Base-by-base conservation (phyloP, 495 filamentous ascomycete genomes). In the Neurospora sp. region DNA sequence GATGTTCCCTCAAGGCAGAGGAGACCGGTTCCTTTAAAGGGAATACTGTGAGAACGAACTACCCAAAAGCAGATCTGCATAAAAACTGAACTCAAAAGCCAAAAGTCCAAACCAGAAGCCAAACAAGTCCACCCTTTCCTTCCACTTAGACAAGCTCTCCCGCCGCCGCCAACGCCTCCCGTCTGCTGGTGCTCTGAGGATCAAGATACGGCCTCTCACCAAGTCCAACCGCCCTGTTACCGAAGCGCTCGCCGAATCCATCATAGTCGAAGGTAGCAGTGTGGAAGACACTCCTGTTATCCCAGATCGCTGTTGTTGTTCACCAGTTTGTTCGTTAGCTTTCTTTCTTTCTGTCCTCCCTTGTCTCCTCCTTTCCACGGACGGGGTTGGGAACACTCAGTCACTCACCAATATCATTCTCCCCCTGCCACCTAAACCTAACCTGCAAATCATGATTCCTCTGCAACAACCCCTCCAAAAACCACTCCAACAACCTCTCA, bases 361-460 rank as follows among this genome's bases (percentile, higher is more conserved):
- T 27, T 27, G 27, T 27, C 27, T 27, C 27, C 27, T 27, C 27
- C 27, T 27, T 27, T 27, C 22, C 1, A 27, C 27, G 27, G 27
- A 27, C 27, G 27, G 27, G 27, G 27, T 27, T 27, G 27, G 27
- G 27, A 27, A 27, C 27, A 27, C 4, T 27, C 35, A 35, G 35
- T 27, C 22, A 35, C 35, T 37, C 35, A 82, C 81, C 91, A 69
- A 91, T 76, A 77, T 91, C 87, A 70, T 88, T 87, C 40, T 80
- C 72, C 72, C 87, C 88, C 75, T 86, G 77, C 90, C 90, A 94
- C 75, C 86, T 85, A 75, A 88, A 82, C 5, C 92, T 81, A 0
- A 92, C 90, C 79, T 94, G 91, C 73, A 92, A 77, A 76, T 94
- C 92, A 76, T 94, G 92, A 75, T 93, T 93, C 78, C 91, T 87